phyloP scores from a whole-genome alignment of 1,139 yeast species.

The Taphrina betulina region DNA sequence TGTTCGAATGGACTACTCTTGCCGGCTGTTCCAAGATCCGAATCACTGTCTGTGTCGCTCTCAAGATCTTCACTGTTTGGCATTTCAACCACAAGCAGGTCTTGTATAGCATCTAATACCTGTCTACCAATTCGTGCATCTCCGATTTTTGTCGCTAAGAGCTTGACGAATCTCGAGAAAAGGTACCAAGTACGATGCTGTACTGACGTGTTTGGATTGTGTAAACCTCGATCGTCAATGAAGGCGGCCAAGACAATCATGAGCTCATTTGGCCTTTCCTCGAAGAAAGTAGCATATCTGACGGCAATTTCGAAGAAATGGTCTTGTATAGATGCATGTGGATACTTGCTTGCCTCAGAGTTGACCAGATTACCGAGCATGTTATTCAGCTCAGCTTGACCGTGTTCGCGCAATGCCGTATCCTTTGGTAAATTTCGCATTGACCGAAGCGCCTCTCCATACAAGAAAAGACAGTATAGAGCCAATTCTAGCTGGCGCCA shows the following conservation, averaged over 20 bases:
- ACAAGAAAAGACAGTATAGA: constrained; percentile 70
- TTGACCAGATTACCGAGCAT: constrained; percentile 63
- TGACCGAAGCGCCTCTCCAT: constrained; percentile 69
- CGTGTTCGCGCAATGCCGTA: constrained; percentile 20
- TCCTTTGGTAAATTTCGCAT: constrained; percentile 31
- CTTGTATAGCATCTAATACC: constrained; percentile 54
- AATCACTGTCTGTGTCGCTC: constrained; percentile 49
- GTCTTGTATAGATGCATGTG: constrained; percentile 75
- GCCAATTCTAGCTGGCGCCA: constrained; percentile 91
- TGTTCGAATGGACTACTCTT: constrained; percentile 69
- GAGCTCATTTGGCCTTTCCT: constrained; percentile 53
- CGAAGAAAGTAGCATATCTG: constrained; percentile 70
- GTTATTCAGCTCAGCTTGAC: constrained; percentile 43
- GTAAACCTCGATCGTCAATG: constrained; percentile 76
- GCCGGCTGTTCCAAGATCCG: constrained; percentile 49
- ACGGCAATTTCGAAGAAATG: constrained; percentile 80
- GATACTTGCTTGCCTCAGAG: constrained; percentile 46
- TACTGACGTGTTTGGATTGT: constrained; percentile 68
- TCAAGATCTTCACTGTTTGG: constrained; percentile 43
- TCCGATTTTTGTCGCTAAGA: constrained; percentile 65
- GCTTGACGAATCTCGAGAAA: constrained; percentile 75
- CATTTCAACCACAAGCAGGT: constrained; percentile 56
- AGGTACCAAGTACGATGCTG: constrained; percentile 87
- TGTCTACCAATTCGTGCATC: constrained; percentile 46
- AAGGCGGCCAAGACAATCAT: constrained; percentile 71